Percentiles rank a stretch among this genome's conserved stretches.
Conservation (phyloP, 495 filamentous ascomycete species). For the Xylaria scruposa region DNA sequence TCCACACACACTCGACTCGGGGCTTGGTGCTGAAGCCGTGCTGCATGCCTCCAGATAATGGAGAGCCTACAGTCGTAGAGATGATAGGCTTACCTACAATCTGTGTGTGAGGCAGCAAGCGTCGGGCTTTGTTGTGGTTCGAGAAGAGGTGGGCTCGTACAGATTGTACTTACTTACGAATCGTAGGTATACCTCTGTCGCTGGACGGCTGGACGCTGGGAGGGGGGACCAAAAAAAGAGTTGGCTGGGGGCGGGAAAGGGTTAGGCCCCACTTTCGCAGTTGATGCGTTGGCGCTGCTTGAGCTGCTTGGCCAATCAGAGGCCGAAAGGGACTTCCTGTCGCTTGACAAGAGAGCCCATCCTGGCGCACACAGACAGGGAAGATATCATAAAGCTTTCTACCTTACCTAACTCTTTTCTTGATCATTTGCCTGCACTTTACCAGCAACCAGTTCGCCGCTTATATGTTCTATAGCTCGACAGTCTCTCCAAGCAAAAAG, state of each 20-base stretch:
- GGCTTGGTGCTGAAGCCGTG: constrained; percentile 4
- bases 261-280: constrained; percentile 5
- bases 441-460: background rate
- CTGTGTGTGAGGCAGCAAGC: constrained; percentile 16
- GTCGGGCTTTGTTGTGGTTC: constrained; percentile 23
- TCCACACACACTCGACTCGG: constrained; percentile 18
- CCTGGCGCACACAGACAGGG: constrained; percentile 38
- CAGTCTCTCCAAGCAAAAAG: background rate
- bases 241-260: constrained; percentile 37
- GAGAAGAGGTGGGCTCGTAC: constrained; percentile 15
- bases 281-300: constrained; percentile 46
- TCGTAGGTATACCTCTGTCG: background rate
- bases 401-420: background rate
- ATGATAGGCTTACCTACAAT: constrained; percentile 5
- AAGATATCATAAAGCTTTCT: constrained; percentile 6
- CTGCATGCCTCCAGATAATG: constrained; percentile 15
- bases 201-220: background rate
- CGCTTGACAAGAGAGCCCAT: constrained; percentile 29
- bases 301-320: constrained; percentile 33
- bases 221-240: constrained; percentile 29
- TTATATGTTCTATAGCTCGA: background rate
- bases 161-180: background rate
- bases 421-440: background rate
- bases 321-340: constrained; percentile 17
- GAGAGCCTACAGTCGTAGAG: constrained; percentile 5